Base-by-base conservation (phyloP, 306 rosid species). In the Gillenia trifoliata region DNA sequence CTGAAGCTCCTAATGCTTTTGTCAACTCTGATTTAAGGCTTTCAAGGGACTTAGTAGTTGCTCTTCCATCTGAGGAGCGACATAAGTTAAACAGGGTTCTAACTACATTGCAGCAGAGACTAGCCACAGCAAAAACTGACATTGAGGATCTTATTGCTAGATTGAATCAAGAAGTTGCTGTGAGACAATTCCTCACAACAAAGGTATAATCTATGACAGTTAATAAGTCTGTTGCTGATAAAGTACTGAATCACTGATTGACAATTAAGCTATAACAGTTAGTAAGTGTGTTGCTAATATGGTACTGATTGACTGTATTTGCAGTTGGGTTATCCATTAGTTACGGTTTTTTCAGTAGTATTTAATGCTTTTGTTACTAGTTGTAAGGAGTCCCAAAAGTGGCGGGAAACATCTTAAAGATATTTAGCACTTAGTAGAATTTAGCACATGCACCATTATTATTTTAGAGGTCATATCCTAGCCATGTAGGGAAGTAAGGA, bases 141-240 rank as follows among this genome's bases (percentile, higher is more conserved):
- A 77, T 85, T 30, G 97, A 91, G 83, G 91, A 88, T 88, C 93
- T 91, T 83, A 60, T 90, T 75, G 91, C 96, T 67, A 88, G 98
- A 83, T 81, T 88, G 81, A 84, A 90, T 83, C 96, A 94, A 83
- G 98, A 94, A 85, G 86, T 78, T 82, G 87, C 97, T 64, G 88
- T 87, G 68, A 88, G 90, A 81, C 86, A 89, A 77, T 90, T 88
- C 77, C 97, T 94, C 66, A 83, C 80, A 12, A 90, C 86, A 31
- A 91, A 91, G 97, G 98, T 91, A 79, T 50, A 41, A 19, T 28
- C n/a, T 33, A 25, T 61, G 36, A 64, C 71, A 8, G 50, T 47
- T 66, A 38, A 17, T 11, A 17, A 19, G 61, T 20, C 26, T 16
- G 19, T 16, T 70, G 47, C 17, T 70, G 2, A 20, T 50, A 26